Evolutionary conservation across 805 yeast genomes (phyloP).

Genomic region (Saturnispora kantuleensis): DNA sequence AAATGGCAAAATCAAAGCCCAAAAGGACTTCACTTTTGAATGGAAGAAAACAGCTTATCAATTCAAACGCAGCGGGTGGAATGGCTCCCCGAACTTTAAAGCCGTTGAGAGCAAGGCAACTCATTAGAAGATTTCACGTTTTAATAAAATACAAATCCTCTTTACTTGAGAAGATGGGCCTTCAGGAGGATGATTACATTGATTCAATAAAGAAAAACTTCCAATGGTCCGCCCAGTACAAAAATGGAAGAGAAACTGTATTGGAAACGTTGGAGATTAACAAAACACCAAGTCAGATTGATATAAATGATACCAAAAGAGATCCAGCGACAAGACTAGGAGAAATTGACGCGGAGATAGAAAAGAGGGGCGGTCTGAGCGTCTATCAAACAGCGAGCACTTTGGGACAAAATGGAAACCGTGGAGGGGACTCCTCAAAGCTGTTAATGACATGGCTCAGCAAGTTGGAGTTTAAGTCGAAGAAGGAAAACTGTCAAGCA

Average conservation of each 20-base stretch:
- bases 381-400: slow-evolving; percentile 80
- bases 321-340: slow-evolving; percentile 30
- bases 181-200: slow-evolving; percentile 6
- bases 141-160: slow-evolving; percentile 46
- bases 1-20: neutral
- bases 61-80: neutral
- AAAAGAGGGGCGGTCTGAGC: slow-evolving; percentile 62
- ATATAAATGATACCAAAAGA: neutral
- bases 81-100: slow-evolving; percentile 40
- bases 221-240: slow-evolving; percentile 9
- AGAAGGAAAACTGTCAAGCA: slow-evolving; percentile 21
- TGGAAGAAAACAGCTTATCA: no score
- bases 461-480: slow-evolving; percentile 6
- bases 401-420: slow-evolving; percentile 61
- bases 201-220: slow-evolving; percentile 9
- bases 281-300: slow-evolving; percentile 15
- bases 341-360: slow-evolving; percentile 51
- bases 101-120: slow-evolving; percentile 61
- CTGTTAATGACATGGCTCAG: slow-evolving; percentile 63
- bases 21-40: no score
- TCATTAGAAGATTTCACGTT: slow-evolving; percentile 71
- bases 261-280: slow-evolving; percentile 17
- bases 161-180: slow-evolving; percentile 22
- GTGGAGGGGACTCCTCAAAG: slow-evolving; percentile 93
- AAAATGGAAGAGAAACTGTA: slow-evolving; percentile 5